phyloP scores from a whole-genome alignment of 176 grass and related monocot species.

The Phoenix roebelenii region DNA sequence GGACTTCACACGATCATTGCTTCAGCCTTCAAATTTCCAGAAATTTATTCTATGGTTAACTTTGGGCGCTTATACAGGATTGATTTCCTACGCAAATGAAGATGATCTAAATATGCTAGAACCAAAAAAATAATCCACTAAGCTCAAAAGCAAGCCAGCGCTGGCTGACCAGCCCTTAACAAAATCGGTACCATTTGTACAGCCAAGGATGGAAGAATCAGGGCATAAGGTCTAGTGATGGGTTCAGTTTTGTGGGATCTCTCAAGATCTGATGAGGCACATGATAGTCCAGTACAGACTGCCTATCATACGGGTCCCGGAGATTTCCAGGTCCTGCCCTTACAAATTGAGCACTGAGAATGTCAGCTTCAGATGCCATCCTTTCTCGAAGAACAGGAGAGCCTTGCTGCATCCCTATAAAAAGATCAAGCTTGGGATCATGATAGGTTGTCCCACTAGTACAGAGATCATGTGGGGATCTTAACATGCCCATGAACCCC shows the following conservation, averaged over 20 bases:
- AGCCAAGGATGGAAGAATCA: constrained; percentile 17
- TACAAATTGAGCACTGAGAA: constrained; percentile 62
- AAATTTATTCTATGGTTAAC: constrained; percentile 9
- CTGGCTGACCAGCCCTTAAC: background rate
- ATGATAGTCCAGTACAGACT: constrained; percentile 32
- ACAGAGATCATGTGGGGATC: constrained; percentile 12
- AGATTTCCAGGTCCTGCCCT: constrained; percentile 54
- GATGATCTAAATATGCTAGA: constrained; percentile 6
- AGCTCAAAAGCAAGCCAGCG: background rate
- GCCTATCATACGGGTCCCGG: constrained; percentile 41
- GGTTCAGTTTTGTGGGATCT: constrained; percentile 49
- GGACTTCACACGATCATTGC: background rate
- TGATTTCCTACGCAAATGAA: background rate
- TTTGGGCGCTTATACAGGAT: background rate
- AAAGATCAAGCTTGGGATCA: constrained; percentile 26
- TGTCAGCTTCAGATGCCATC: constrained; percentile 50
- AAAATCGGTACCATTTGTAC: background rate
- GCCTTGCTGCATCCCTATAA: constrained; percentile 43
- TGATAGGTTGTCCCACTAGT: constrained; percentile 1
- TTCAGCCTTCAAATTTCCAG: constrained; percentile 3
- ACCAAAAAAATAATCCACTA: constrained; percentile 2
- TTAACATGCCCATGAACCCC: constrained; percentile 27
- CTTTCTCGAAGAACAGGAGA: constrained; percentile 44
- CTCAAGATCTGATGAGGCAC: constrained; percentile 31
- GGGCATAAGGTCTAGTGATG: constrained; percentile 45